Evolutionary conservation across 352 stramenopile species (phyloP).

Genomic region (Phytophthora litchii): DNA sequence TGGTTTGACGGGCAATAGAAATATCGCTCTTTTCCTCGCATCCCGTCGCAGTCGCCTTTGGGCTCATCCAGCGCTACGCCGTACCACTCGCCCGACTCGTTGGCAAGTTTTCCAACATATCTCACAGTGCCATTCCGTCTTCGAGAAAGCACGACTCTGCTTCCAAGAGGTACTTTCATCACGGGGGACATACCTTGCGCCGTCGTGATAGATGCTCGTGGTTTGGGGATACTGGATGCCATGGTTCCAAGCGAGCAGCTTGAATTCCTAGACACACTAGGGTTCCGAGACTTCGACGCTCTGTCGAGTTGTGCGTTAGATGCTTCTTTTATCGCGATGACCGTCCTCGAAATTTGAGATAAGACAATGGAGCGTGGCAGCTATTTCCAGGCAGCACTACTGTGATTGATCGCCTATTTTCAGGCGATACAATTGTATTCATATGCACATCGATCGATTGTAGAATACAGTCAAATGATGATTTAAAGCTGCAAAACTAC

Average conservation of each 20-base stretch:
- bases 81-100: slow-evolving; percentile 70
- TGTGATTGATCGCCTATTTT: slow-evolving; percentile 10
- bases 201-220: slow-evolving; percentile 26
- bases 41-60: slow-evolving; percentile 62
- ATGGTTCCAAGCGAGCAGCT: slow-evolving; percentile 12
- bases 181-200: slow-evolving; percentile 28
- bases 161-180: slow-evolving; percentile 60
- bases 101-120: slow-evolving; percentile 65
- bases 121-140: slow-evolving; percentile 58
- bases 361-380: slow-evolving; percentile 7
- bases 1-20: slow-evolving; percentile 60
- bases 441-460: too few relatives aligned
- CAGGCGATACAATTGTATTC: slow-evolving; percentile 7
- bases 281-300: slow-evolving; percentile 15
- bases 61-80: slow-evolving; percentile 67
- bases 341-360: slow-evolving; percentile 27
- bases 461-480: too few relatives aligned
- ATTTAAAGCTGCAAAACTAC: too few relatives aligned
- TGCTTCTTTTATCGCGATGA: slow-evolving; percentile 17
- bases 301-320: slow-evolving; percentile 18
- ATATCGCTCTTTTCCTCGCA: slow-evolving; percentile 52
- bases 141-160: slow-evolving; percentile 60
- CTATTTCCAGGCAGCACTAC: slow-evolving; percentile 12
- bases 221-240: slow-evolving; percentile 39
- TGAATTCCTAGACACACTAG: slow-evolving; percentile 1